phyloP scores from a whole-genome alignment of 352 stramenopile genomes.

The Pythium insidiosum region DNA sequence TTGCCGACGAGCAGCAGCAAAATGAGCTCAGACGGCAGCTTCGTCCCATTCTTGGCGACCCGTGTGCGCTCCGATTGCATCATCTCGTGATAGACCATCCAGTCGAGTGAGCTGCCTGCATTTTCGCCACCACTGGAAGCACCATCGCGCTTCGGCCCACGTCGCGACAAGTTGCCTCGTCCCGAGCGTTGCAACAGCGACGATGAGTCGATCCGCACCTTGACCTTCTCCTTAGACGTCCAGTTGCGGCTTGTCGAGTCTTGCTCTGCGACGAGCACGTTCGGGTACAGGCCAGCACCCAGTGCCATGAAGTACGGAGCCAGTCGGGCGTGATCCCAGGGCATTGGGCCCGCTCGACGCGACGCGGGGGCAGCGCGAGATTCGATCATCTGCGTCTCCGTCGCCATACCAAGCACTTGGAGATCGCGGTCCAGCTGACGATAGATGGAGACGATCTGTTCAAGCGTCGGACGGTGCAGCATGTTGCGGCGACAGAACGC shows the following conservation, averaged over 20 bases:
- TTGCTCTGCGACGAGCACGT: constrained; percentile 42
- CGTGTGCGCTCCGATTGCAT: constrained; percentile 68
- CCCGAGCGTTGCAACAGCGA: too few species aligned
- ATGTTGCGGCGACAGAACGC: constrained; percentile 55
- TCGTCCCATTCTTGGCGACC: constrained; percentile 62
- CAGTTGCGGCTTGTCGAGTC: constrained; percentile 42
- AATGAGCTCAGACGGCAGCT: constrained; percentile 47
- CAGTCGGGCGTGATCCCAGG: constrained; percentile 20
- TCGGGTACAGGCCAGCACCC: constrained; percentile 66
- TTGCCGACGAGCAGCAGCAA: constrained; percentile 59
- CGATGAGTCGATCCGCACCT: constrained; percentile 53
- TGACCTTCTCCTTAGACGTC: constrained; percentile 78
- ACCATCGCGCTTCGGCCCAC: constrained; percentile 8
- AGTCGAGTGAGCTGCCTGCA: constrained; percentile 32
- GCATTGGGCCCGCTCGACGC: too few species aligned
- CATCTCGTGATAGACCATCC: constrained; percentile 82
- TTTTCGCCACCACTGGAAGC: constrained; percentile 18
- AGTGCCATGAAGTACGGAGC: constrained; percentile 59
- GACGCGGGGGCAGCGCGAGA: constrained; percentile 2
- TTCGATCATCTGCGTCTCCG: constrained; percentile 30
- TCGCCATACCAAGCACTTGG: constrained; percentile 34
- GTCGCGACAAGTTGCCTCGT: too few species aligned
- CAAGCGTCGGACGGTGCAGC: constrained; percentile 50
- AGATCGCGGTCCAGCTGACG: constrained; percentile 58
- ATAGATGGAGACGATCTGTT: constrained; percentile 64